Evolutionary conservation across 495 filamentous ascomycete genomes (phyloP).

Genomic region (Darksidea phi): DNA sequence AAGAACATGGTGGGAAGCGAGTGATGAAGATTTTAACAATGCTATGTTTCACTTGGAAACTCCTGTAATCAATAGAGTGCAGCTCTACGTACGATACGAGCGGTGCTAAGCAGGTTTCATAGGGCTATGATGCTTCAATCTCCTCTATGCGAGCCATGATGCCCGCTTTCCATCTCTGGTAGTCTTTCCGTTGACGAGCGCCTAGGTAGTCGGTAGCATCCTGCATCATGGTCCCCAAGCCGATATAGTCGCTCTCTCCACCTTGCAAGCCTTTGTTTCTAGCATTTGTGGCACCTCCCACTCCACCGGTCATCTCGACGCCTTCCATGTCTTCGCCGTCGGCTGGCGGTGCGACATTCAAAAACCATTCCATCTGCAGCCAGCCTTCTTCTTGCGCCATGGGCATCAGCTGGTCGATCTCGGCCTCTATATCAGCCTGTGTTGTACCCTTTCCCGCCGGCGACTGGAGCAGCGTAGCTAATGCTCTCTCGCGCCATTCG

Average conservation of each 20-base stretch:
- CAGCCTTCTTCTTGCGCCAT: conserved; percentile 37
- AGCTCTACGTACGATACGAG: too few species aligned
- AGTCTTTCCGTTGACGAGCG: conserved; percentile 65
- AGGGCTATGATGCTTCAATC: conserved; percentile 41
- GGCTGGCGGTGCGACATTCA: conserved; percentile 32
- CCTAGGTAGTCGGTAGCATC: conserved; percentile 78
- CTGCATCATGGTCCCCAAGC: conserved; percentile 80
- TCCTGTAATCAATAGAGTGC: too few species aligned
- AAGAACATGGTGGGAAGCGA: too few species aligned
- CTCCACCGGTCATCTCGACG: conserved; percentile 41
- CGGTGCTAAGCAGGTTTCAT: too few species aligned
- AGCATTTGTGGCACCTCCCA: neutral
- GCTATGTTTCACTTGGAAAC: too few species aligned
- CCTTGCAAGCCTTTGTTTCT: conserved; percentile 28
- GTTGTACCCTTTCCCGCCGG: neutral
- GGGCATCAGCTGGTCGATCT: conserved; percentile 35
- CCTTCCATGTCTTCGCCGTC: conserved; percentile 43
- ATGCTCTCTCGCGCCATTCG: conserved; percentile 45
- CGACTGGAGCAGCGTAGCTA: conserved; percentile 29
- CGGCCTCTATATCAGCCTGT: conserved; percentile 19
- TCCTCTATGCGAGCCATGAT: conserved; percentile 60
- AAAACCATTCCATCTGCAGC: conserved; percentile 41
- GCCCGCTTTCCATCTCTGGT: conserved; percentile 67
- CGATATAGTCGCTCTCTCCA: conserved; percentile 47
- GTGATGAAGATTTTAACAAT: too few species aligned